These are phyloP conservation scores for Vitis hybrid DNA, from an alignment of 177 flowering plant genomes.

Conservation along the genomic window DNA sequence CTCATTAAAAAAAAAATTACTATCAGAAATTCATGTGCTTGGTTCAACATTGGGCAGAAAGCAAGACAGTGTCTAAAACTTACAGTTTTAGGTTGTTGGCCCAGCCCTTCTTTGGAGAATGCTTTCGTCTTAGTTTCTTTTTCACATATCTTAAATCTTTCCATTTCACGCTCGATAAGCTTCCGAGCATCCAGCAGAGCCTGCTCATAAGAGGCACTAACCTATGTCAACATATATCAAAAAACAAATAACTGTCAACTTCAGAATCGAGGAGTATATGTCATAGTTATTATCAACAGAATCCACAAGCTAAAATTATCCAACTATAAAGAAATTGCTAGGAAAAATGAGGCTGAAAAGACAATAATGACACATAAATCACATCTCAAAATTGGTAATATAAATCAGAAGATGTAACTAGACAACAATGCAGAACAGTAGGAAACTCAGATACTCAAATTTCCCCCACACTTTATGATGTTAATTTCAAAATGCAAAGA, in stretches of 20 bases:
- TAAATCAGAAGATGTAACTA: too few relatives aligned
- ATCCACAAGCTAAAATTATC: too few relatives aligned
- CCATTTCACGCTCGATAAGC: constrained; percentile 97
- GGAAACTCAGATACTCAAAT: too few relatives aligned
- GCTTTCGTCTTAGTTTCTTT: constrained; percentile 99
- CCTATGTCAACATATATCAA: constrained; percentile 78
- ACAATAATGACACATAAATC: too few relatives aligned
- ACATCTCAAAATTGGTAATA: too few relatives aligned
- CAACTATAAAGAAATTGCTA: too few relatives aligned
- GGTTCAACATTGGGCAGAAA: not conserved
- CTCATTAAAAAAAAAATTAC: not conserved
- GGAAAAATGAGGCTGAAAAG: too few relatives aligned
- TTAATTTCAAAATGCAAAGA: too few relatives aligned
- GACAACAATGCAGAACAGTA: too few relatives aligned
- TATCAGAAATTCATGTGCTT: not conserved
- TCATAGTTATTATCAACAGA: too few relatives aligned
- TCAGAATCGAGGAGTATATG: not conserved
- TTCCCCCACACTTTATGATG: too few relatives aligned
- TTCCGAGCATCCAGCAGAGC: constrained; percentile 99
- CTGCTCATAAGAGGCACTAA: constrained; percentile 99
- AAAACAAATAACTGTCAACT: constrained; percentile 32
- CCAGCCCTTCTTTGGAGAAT: constrained; percentile 98
- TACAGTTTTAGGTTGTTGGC: constrained; percentile 98
- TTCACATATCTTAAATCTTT: constrained; percentile 96
- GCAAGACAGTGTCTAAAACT: constrained; percentile 18